Conservation (phyloP, 371 early-diverging fungal genomes). For the Syncephalis plumigaleata region DNA sequence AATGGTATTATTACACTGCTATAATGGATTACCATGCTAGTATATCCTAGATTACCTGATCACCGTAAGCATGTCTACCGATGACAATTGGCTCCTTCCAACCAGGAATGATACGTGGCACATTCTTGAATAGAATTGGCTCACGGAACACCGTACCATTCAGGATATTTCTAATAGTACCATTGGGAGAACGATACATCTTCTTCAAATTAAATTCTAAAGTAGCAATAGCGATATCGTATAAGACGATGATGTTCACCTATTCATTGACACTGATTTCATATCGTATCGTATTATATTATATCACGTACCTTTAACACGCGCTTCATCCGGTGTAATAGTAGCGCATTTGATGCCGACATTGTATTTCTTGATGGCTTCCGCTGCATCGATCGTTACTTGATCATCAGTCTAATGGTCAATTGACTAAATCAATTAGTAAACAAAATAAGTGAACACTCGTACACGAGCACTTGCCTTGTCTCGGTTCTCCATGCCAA, state of each 20-base stretch:
- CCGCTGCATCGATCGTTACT: slow-evolving; percentile 91
- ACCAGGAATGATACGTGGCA: slow-evolving; percentile 84
- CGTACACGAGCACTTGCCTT: slow-evolving; percentile 22
- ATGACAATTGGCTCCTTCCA: slow-evolving; percentile 93
- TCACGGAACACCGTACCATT: slow-evolving; percentile 97
- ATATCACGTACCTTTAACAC: slow-evolving; percentile 65
- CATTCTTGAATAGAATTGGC: slow-evolving; percentile 75
- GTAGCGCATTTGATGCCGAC: slow-evolving; percentile 98
- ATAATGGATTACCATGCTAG: slow-evolving; percentile 1
- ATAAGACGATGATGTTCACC: too few species aligned
- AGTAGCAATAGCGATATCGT: too few species aligned
- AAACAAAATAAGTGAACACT: not conserved
- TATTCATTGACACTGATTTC: not conserved
- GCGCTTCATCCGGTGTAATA: slow-evolving; percentile 93
- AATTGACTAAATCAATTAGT: not conserved
- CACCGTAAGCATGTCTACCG: slow-evolving; percentile 93
- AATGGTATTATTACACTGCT: not conserved
- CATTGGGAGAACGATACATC: slow-evolving; percentile 96
- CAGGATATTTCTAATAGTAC: slow-evolving; percentile 91
- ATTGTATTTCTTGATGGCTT: slow-evolving; percentile 90
- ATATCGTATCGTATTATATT: not conserved
- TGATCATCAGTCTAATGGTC: slow-evolving; percentile 69
- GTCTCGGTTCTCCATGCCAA: slow-evolving; percentile 84
- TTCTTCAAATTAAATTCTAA: slow-evolving; percentile 85
- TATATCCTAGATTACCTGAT: slow-evolving; percentile 46